These are phyloP conservation scores for Apophysomyces elegans DNA, from an alignment of 371 early-diverging fungal species.

Conservation along the genomic window DNA sequence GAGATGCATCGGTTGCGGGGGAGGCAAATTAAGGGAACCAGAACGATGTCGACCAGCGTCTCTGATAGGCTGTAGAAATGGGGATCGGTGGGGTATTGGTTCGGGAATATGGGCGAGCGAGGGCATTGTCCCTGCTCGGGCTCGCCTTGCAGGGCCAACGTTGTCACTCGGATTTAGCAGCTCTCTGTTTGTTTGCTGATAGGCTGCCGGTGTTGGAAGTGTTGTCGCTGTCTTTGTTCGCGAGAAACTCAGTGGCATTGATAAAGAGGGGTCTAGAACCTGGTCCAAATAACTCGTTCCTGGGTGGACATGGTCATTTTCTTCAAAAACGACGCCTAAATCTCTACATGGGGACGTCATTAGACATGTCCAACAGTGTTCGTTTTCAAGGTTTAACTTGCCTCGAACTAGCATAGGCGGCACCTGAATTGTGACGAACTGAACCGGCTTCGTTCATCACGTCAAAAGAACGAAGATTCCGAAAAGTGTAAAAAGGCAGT, in stretches of 20 bases:
- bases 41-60: slow-evolving; percentile 45
- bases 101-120: slow-evolving; percentile 60
- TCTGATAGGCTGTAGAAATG: slow-evolving; percentile 20
- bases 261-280: slow-evolving; percentile 28
- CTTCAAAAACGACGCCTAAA: slow-evolving; percentile 47
- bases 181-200: slow-evolving; percentile 15
- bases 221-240: slow-evolving; percentile 22
- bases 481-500: not conserved
- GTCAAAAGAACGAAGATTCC: not conserved
- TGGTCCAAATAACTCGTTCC: slow-evolving; percentile 30
- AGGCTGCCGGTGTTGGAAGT: slow-evolving; percentile 21
- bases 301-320: slow-evolving; percentile 25
- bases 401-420: slow-evolving; percentile 27
- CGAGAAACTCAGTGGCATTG: slow-evolving; percentile 35
- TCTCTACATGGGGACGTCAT: slow-evolving; percentile 24
- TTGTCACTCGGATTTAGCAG: slow-evolving; percentile 12
- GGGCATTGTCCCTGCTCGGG: slow-evolving; percentile 83
- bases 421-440: slow-evolving; percentile 21
- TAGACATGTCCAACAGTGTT: not conserved
- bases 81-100: slow-evolving; percentile 35
- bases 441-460: slow-evolving; percentile 30
- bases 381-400: slow-evolving; percentile 6
- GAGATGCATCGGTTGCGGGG: slow-evolving; percentile 55
- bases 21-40: slow-evolving; percentile 64
- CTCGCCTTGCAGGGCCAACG: slow-evolving; percentile 45